A percentile compares a stretch with the other conserved stretches of the same genome.
Conservation (phyloP, 75 land plant species). For the Pinus albicaulis region DNA sequence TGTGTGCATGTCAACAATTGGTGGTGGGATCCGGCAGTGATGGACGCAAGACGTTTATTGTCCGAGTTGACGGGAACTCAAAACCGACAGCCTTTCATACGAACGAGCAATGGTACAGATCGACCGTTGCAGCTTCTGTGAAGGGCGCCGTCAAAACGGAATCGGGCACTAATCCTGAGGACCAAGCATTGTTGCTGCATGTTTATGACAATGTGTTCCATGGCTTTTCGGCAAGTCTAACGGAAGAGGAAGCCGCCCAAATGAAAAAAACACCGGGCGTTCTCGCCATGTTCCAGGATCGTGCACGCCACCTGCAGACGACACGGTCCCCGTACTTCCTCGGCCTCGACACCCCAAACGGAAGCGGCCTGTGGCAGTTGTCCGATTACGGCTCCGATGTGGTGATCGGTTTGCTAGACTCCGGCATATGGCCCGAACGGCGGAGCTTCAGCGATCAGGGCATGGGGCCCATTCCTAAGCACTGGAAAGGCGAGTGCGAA, state of each 20-base stretch:
- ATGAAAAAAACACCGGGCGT: constrained; percentile 41
- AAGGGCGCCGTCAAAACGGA: no score
- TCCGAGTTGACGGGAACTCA: no score
- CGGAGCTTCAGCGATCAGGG: constrained; percentile 19
- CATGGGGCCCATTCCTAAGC: constrained; percentile 39
- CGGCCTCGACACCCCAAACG: constrained; percentile 26
- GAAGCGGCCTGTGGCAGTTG: constrained; percentile 45
- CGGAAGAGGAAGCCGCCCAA: constrained; percentile 1
- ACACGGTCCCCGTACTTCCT: constrained; percentile 22
- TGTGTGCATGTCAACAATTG: no score
- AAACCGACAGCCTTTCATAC: no score
- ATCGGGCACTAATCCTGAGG: no score
- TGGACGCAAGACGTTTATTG: no score
- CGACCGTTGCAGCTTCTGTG: no score
- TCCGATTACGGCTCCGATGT: constrained; percentile 19
- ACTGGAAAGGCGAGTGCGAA: constrained; percentile 61
- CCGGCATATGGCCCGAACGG: no score
- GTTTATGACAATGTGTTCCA: constrained; percentile 45
- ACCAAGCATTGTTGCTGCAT: constrained; percentile 24
- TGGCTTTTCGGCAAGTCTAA: constrained; percentile 72
- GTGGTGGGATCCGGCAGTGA: no score
- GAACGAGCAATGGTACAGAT: no score
- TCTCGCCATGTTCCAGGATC: constrained; percentile 51
- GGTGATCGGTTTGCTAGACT: no score
- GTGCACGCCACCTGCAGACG: constrained; percentile 42